A percentile compares a stretch with the other conserved stretches of the same genome.
phyloP scores from a whole-genome alignment of 352 stramenopile genomes.

The Pythium rishiriense region DNA sequence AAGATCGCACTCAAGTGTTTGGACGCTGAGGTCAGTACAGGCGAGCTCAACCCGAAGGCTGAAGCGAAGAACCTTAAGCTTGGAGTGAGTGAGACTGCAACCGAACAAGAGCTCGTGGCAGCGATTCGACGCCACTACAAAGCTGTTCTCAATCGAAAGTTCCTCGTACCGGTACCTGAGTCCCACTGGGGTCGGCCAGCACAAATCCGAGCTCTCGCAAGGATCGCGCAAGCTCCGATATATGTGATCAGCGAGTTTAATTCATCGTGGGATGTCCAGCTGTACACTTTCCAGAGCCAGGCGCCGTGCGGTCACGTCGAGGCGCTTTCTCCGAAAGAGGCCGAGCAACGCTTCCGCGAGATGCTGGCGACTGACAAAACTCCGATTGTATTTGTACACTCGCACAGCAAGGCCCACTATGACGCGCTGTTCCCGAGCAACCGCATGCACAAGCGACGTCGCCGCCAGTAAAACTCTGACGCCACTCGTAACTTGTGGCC shows the following conservation, averaged over 20 bases:
- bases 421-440: background rate
- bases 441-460: background rate
- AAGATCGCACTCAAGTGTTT: background rate
- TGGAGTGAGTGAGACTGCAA: background rate
- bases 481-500: too few relatives aligned
- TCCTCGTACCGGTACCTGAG: background rate
- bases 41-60: background rate
- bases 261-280: background rate
- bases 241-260: background rate
- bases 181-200: background rate
- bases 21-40: background rate
- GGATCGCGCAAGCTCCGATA: background rate
- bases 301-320: background rate
- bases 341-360: background rate
- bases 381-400: background rate
- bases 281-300: background rate
- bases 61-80: background rate
- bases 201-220: background rate
- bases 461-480: background rate
- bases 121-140: background rate
- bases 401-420: background rate
- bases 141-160: background rate
- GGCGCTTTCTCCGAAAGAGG: background rate
- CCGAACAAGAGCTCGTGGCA: background rate
- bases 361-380: background rate